Evolutionary conservation across 495 filamentous ascomycete genomes (phyloP).

Genomic region (Penicillium paxilli): DNA sequence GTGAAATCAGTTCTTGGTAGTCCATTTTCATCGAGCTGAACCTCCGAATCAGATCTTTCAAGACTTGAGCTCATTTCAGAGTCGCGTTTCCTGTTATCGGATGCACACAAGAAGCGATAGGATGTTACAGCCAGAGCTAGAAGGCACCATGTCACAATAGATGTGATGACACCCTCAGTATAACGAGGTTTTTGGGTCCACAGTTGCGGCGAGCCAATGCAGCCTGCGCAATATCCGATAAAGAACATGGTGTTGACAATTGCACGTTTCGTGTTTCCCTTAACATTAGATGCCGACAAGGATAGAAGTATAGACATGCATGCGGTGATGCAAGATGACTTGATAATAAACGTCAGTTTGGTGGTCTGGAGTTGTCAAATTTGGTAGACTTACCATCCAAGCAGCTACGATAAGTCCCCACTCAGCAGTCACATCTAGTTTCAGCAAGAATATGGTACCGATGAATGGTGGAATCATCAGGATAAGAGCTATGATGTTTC

Average conservation of each 20-base stretch:
- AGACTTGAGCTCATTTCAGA: background rate
- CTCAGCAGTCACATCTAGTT: conserved; percentile 22
- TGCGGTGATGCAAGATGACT: conserved; percentile 38
- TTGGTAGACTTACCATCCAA: conserved; percentile 30
- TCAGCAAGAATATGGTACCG: conserved; percentile 30
- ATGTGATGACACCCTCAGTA: conserved; percentile 24
- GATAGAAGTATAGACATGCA: conserved; percentile 54
- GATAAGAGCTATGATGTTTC: conserved; percentile 20
- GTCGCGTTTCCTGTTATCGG: conserved; percentile 20
- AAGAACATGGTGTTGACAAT: conserved; percentile 42
- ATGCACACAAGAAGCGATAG: conserved; percentile 25
- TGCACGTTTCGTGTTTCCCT: conserved; percentile 64
- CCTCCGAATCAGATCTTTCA: background rate
- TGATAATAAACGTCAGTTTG: background rate
- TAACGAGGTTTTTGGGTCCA: conserved; percentile 31
- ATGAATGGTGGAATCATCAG: conserved; percentile 29
- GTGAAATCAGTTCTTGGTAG: conserved; percentile 21
- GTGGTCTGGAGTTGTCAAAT: background rate
- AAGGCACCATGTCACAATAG: conserved; percentile 32
- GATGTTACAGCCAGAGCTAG: conserved; percentile 17
- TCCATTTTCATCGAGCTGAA: conserved; percentile 17
- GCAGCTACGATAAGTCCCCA: conserved; percentile 36
- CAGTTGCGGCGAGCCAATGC: conserved; percentile 31
- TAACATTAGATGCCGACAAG: conserved; percentile 55
- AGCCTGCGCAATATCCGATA: conserved; percentile 37